phyloP scores from a whole-genome alignment of 1,284 basidiomycete species.

The Rhodotorula glutinis region DNA sequence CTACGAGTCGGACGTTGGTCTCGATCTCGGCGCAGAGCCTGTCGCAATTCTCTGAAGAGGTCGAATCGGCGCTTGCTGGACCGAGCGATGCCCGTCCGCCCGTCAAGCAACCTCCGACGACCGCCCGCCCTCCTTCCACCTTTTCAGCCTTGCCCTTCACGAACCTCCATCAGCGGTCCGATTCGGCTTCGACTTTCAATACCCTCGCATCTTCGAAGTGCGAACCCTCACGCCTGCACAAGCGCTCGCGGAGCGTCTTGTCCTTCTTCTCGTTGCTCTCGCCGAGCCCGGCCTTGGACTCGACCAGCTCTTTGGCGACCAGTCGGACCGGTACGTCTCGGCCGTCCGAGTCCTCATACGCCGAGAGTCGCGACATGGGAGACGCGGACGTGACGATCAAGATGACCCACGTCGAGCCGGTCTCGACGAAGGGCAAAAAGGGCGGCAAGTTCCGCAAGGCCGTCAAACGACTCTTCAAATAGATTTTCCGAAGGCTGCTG shows the following conservation, averaged over 20 bases:
- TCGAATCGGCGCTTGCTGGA: too few species aligned
- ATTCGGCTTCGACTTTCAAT: conserved; percentile 15
- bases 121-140: background rate
- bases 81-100: too few species aligned
- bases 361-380: too few species aligned
- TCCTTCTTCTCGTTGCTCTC: conserved; percentile 27
- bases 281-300: background rate
- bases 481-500: background rate
- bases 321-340: too few species aligned
- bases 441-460: conserved; percentile 7
- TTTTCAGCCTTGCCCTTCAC: conserved; percentile 7
- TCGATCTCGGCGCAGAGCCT: too few species aligned
- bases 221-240: conserved; percentile 1
- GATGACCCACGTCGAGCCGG: too few species aligned
- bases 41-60: too few species aligned
- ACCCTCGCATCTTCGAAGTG: background rate
- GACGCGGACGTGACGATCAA: too few species aligned
- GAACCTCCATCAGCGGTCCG: conserved; percentile 17
- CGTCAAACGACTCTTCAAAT: conserved; percentile 1
- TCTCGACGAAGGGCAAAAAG: conserved; percentile 1
- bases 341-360: too few species aligned
- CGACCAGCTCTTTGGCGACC: too few species aligned
- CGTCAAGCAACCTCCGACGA: too few species aligned
- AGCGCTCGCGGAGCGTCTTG: conserved; percentile 24
- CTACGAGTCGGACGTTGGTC: background rate